phyloP scores from a whole-genome alignment of 768 basidiomycete genomes.

The Lentinula sp. region DNA sequence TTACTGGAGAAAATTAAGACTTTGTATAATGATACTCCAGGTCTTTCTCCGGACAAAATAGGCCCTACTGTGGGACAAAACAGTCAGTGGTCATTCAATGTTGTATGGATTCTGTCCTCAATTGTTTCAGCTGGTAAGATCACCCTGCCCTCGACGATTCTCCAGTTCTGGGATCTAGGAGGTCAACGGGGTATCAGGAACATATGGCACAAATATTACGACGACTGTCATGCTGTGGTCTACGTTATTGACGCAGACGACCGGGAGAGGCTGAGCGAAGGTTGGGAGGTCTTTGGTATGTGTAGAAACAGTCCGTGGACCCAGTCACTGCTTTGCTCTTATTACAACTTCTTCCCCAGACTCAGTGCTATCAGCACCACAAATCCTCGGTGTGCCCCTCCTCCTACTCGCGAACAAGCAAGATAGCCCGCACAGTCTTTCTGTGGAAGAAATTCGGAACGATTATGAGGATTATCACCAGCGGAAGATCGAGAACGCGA shows the following conservation, averaged over 20 bases:
- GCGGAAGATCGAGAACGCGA: conserved; percentile 62
- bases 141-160: conserved; percentile 84
- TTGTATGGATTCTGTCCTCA: not conserved
- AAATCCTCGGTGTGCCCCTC: conserved; percentile 85
- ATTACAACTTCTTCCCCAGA: conserved; percentile 35
- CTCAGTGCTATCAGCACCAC: conserved; percentile 80
- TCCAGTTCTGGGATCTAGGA: conserved; percentile 97
- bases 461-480: conserved; percentile 87
- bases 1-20: conserved; percentile 93
- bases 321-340: not conserved
- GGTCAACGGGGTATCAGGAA: conserved; percentile 91
- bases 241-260: conserved; percentile 95
- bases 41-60: conserved; percentile 89
- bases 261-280: conserved; percentile 81
- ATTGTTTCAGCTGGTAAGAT: conserved; percentile 79
- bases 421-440: conserved; percentile 73
- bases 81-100: conserved; percentile 39
- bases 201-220: conserved; percentile 94
- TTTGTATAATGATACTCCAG: conserved; percentile 79
- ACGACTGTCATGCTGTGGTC: conserved; percentile 94
- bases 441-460: conserved; percentile 86
- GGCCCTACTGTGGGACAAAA: conserved; percentile 97
- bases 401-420: conserved; percentile 96
- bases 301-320: conserved; percentile 4
- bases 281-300: conserved; percentile 97